Evolutionary conservation across 257 asterid genomes (phyloP).

Genomic region (Solanum stenotomum): DNA sequence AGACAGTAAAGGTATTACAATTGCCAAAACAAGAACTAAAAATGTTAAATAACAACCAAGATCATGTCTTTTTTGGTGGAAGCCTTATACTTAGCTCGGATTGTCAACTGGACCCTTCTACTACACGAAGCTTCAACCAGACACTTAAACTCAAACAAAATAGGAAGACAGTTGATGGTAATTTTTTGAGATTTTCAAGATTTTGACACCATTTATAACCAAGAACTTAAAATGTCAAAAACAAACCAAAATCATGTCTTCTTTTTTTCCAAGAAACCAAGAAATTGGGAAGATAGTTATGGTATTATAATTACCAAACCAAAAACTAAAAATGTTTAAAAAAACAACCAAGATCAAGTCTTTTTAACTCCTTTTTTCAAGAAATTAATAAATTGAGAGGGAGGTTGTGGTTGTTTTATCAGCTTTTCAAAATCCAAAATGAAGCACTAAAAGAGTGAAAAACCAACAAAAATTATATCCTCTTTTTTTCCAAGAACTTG

Average conservation of each 20-base stretch:
- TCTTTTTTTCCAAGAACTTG: background rate
- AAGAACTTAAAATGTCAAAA: background rate
- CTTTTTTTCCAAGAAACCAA: background rate
- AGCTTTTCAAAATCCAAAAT: background rate
- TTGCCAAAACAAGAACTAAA: background rate
- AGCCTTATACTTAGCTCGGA: background rate
- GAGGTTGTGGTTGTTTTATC: background rate
- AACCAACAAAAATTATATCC: background rate
- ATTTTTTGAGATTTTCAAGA: background rate
- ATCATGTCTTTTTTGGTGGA: background rate
- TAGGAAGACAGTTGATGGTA: background rate
- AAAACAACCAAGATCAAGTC: background rate
- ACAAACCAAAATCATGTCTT: background rate
- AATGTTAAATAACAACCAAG: background rate
- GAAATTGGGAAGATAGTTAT: background rate
- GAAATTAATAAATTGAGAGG: background rate
- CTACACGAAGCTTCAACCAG: background rate
- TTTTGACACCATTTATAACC: background rate
- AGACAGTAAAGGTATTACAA: background rate
- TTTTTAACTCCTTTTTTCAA: background rate
- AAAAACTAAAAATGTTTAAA: background rate
- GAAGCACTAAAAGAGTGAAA: background rate
- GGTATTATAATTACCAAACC: background rate
- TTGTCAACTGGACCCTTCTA: background rate
- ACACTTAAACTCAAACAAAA: background rate